Percentiles rank a stretch among this genome's conserved stretches.
These are phyloP conservation scores for Solanum tarapatanum DNA, from an alignment of 257 asterid genomes.

Conservation along the genomic window DNA sequence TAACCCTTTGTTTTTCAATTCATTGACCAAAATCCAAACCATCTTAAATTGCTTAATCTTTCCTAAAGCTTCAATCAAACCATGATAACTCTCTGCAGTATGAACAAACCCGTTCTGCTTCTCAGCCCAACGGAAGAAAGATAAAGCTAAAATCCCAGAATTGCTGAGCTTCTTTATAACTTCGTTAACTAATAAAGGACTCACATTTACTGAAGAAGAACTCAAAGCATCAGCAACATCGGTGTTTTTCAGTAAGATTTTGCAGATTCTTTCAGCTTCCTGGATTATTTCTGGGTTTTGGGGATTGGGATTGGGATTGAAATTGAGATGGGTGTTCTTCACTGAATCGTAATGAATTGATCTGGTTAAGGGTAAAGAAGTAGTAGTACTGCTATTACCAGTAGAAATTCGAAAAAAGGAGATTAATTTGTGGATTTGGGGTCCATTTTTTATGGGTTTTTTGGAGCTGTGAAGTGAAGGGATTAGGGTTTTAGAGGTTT, in stretches of 20 bases:
- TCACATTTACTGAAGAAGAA: conserved; percentile 14
- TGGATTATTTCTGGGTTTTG: conserved; percentile 10
- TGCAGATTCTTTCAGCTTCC: conserved; percentile 45
- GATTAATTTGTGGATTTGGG: neutral
- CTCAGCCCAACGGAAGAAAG: conserved; percentile 84
- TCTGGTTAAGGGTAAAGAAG: neutral
- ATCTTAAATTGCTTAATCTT: conserved; percentile 70
- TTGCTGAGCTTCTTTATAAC: conserved; percentile 62
- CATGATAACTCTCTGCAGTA: conserved; percentile 48
- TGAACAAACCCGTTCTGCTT: conserved; percentile 20
- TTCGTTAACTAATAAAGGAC: conserved; percentile 41
- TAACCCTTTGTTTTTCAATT: conserved; percentile 41
- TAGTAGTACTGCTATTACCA: neutral
- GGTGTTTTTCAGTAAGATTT: conserved; percentile 17
- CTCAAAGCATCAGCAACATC: conserved; percentile 27
- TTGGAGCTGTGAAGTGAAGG: neutral
- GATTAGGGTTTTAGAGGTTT: conserved; percentile 5
- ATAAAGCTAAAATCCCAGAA: conserved; percentile 51
- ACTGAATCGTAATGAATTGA: conserved; percentile 1
- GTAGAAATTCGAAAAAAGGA: neutral
- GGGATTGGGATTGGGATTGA: neutral
- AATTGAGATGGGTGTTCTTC: neutral
- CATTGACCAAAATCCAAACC: conserved; percentile 66
- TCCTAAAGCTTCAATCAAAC: conserved; percentile 63
- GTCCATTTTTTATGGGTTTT: neutral